Conservation (phyloP, 2,329 filamentous ascomycete genomes). For the Diplodia sapinea region DNA sequence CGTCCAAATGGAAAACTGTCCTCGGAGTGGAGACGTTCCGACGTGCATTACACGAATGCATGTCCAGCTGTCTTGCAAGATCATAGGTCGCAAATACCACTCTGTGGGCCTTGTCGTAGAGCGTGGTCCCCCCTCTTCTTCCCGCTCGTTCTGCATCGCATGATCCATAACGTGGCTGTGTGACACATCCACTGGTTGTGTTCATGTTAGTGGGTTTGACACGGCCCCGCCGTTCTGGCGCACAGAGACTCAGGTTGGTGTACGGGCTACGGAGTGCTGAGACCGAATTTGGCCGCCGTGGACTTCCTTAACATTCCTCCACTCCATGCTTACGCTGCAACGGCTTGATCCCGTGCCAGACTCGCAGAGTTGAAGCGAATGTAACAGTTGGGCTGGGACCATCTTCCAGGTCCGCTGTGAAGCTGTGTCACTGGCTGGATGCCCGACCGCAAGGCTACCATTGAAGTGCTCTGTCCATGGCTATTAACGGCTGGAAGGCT, state of each 20-base stretch:
- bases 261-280: neutral
- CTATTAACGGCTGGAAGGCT: neutral
- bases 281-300: neutral
- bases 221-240: neutral
- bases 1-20: neutral
- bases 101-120: neutral
- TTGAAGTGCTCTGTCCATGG: neutral
- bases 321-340: neutral
- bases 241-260: neutral
- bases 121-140: neutral
- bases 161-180: neutral
- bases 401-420: neutral
- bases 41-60: neutral
- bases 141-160: neutral
- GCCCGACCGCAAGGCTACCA: neutral
- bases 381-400: neutral
- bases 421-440: neutral
- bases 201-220: neutral
- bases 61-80: neutral
- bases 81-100: neutral
- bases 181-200: neutral
- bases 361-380: conserved; percentile 2
- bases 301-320: neutral
- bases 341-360: neutral
- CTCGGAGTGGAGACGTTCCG: neutral